Base-by-base conservation (phyloP, 2,329 filamentous ascomycete genomes). In the Stagonosporopsis rhizophila region DNA sequence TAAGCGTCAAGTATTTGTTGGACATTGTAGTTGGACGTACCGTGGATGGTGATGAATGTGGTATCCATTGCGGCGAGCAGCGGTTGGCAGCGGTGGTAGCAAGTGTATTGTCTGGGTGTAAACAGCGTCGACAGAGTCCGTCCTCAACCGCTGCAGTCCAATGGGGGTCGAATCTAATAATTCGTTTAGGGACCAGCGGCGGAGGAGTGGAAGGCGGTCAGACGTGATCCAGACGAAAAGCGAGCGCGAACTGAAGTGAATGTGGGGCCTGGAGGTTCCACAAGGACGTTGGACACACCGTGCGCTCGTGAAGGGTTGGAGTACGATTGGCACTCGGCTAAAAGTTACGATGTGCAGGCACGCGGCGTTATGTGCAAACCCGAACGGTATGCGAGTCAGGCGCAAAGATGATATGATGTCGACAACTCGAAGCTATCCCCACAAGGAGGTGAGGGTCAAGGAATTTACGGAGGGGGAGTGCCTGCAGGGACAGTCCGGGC, bases 41-140 rank as follows among this genome's bases (percentile, higher is more conserved):
- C 91, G 74, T 95, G 91, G 72, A 96, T 95, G 65, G 91, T 92
- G 79, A 96, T 95, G 79, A 96, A 96, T 28, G 91, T 95, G 65
- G 89, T 89, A 77, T 93, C 90, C 90, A 75, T 75, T 44, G 56
- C 64, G 61, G 55, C 57, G 46, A 38, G 19, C 25, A 14, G 17
- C 12, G 35, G 30, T 44, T 9, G 20, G 37, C 53, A 27, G 47
- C 32, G 9, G 11, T 34, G 42, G 28, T 3, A 15, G 11, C 41
- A 6, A 25, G 15, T 30, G n/a, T 30, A 23, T 35, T 17, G 17
- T 40, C 35, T 42, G 38, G 44, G 25, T 8, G 37, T 42, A 30
- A 32, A 38, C 23, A 47, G 53, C 11, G 27, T 38, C 11, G 35
- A 42, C 42, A 52, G 38, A 23, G 22, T 42, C 47, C 34, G 48